Conservation (phyloP, 1,139 yeast genomes). For the Yamadazyma dushanensis region DNA sequence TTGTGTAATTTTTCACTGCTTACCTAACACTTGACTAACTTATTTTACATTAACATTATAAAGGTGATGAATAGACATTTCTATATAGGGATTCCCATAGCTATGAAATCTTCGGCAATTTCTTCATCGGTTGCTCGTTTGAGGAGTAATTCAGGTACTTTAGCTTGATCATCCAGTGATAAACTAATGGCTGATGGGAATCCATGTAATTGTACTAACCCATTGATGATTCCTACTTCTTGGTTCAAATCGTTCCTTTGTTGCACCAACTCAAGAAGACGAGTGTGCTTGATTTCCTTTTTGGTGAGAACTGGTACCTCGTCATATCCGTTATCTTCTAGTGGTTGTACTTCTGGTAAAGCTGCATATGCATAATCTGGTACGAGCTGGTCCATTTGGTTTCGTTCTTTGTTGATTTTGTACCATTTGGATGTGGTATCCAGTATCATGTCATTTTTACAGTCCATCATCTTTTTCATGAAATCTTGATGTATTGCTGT, state of each 20-base stretch:
- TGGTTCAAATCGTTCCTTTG: conserved; percentile 55
- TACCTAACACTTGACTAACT: neutral
- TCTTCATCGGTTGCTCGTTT: conserved; percentile 61
- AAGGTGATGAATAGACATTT: neutral
- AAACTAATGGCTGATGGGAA: conserved; percentile 65
- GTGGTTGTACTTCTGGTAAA: conserved; percentile 26
- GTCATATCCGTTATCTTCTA: conserved; percentile 11
- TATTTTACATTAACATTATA: conserved; percentile 3
- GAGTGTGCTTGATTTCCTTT: conserved; percentile 38
- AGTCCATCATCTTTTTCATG: conserved; percentile 65
- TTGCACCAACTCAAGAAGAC: conserved; percentile 47
- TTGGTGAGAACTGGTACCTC: conserved; percentile 22
- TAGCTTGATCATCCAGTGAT: conserved; percentile 22
- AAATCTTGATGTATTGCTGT: conserved; percentile 85
- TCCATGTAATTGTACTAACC: conserved; percentile 58
- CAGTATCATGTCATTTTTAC: conserved; percentile 63
- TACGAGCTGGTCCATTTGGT: conserved; percentile 75
- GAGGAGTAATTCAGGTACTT: conserved; percentile 38
- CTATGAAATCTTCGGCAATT: conserved; percentile 56
- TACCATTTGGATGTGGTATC: conserved; percentile 90
- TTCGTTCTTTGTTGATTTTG: conserved; percentile 84
- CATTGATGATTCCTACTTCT: conserved; percentile 59
- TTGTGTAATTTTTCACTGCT: neutral
- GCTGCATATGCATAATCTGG: conserved; percentile 43
- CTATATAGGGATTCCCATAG: conserved; percentile 44